Conservation (phyloP, 768 basidiomycete genomes). For the Inosperma sp. region DNA sequence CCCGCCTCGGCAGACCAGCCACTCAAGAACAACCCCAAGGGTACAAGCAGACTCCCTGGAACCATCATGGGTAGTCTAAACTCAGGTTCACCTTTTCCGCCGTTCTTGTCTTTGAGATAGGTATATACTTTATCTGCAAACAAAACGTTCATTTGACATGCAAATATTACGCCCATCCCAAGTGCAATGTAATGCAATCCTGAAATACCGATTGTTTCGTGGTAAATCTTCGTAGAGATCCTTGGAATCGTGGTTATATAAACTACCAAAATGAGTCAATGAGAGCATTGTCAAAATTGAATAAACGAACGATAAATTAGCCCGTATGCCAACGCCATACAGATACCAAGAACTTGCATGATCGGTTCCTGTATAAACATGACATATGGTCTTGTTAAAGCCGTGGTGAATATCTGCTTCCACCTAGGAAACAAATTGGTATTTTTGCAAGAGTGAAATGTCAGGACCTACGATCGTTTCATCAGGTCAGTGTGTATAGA, state of each 20-base stretch:
- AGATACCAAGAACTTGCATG: too few relatives aligned
- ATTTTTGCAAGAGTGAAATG: neutral
- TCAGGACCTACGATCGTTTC: slow-evolving; percentile 40
- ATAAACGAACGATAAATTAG: neutral
- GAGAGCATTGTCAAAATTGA: slow-evolving; percentile 41
- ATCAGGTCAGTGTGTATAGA: slow-evolving; percentile 44
- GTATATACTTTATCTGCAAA: slow-evolving; percentile 53
- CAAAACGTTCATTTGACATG: slow-evolving; percentile 52
- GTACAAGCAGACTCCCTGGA: slow-evolving; percentile 53
- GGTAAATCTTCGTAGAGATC: slow-evolving; percentile 54
- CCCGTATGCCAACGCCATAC: slow-evolving; percentile 22
- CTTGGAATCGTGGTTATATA: too few relatives aligned
- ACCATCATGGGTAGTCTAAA: slow-evolving; percentile 53
- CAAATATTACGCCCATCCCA: slow-evolving; percentile 53
- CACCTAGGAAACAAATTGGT: slow-evolving; percentile 23
- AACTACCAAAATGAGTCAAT: too few relatives aligned
- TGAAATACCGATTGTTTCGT: slow-evolving; percentile 50
- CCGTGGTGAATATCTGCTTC: slow-evolving; percentile 45
- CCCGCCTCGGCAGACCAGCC: slow-evolving; percentile 63
- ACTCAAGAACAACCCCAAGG: slow-evolving; percentile 60
- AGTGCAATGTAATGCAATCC: slow-evolving; percentile 71
- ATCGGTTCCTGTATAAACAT: too few relatives aligned
- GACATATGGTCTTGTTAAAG: slow-evolving; percentile 54
- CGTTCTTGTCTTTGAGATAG: slow-evolving; percentile 45
- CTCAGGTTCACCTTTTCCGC: slow-evolving; percentile 44